These are phyloP conservation scores for Mycena alexandri DNA, from an alignment of 768 basidiomycete species.

Conservation along the genomic window DNA sequence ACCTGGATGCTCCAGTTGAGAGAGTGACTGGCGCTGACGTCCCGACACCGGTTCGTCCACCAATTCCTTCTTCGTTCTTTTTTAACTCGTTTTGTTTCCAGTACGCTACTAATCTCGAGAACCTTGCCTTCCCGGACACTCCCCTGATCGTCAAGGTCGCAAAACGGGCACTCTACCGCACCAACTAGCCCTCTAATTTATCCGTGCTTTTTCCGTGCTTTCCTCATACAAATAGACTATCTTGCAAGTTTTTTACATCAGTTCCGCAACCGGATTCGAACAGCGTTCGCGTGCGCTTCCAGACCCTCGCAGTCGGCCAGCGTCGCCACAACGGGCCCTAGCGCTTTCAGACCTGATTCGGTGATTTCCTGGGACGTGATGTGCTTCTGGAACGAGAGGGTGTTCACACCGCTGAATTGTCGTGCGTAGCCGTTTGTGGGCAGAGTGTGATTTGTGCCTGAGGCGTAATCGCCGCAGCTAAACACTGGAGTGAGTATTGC, in stretches of 20 bases:
- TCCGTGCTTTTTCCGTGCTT: background rate
- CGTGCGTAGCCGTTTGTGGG: constrained; percentile 97
- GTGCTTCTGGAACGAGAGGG: constrained; percentile 97
- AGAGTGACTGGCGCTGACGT: constrained; percentile 97
- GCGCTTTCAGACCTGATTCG: constrained; percentile 73
- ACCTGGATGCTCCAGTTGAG: constrained; percentile 98
- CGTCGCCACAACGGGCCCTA: constrained; percentile 91
- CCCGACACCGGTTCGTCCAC: constrained; percentile 86
- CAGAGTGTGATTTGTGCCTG: constrained; percentile 98
- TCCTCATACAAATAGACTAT: constrained; percentile 35
- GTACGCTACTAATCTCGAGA: constrained; percentile 94
- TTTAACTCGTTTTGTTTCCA: constrained; percentile 45
- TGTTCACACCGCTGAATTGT: constrained; percentile 99
- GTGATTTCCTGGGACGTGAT: constrained; percentile 98
- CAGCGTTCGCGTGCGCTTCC: constrained; percentile 96
- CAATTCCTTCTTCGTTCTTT: constrained; percentile 5
- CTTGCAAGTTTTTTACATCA: constrained; percentile 34
- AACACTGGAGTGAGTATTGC: constrained; percentile 19
- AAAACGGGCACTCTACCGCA: constrained; percentile 92
- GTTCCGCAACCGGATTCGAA: constrained; percentile 78
- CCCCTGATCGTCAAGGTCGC: constrained; percentile 93
- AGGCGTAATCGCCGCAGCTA: constrained; percentile 98
- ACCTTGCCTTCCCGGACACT: constrained; percentile 94
- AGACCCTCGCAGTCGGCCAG: constrained; percentile 96
- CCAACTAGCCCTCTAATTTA: constrained; percentile 66